Percentiles rank a stretch among this genome's conserved stretches.
These are phyloP conservation scores for Rhinocladiella mackenziei DNA, from an alignment of 2,329 filamentous ascomycete genomes.

Conservation along the genomic window DNA sequence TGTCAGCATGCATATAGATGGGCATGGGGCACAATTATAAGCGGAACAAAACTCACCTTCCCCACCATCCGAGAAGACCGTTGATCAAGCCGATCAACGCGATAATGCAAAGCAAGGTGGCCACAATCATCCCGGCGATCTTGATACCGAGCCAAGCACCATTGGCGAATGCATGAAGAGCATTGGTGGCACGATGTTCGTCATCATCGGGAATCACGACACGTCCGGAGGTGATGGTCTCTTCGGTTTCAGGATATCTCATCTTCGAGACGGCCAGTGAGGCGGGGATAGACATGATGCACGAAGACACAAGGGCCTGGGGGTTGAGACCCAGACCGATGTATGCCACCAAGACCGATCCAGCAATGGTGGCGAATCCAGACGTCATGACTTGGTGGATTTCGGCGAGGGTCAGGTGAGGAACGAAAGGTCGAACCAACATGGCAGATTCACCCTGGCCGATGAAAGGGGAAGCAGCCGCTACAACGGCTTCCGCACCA, in stretches of 20 bases:
- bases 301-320: slow-evolving; percentile 81
- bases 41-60: slow-evolving; percentile 66
- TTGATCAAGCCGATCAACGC: slow-evolving; percentile 70
- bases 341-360: slow-evolving; percentile 80
- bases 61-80: slow-evolving; percentile 79
- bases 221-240: slow-evolving; percentile 75
- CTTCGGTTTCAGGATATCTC: slow-evolving; percentile 82
- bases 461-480: slow-evolving; percentile 88
- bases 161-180: slow-evolving; percentile 78
- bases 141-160: slow-evolving; percentile 83
- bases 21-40: background rate
- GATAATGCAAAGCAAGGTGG: slow-evolving; percentile 78
- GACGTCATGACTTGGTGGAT: slow-evolving; percentile 90
- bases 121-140: slow-evolving; percentile 77
- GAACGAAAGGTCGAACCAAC: slow-evolving; percentile 81
- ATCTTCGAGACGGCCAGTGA: slow-evolving; percentile 86
- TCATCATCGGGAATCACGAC: slow-evolving; percentile 77
- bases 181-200: slow-evolving; percentile 71
- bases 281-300: slow-evolving; percentile 92
- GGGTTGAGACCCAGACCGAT: slow-evolving; percentile 78
- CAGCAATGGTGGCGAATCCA: slow-evolving; percentile 88
- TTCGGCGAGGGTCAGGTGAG: slow-evolving; percentile 80
- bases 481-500: slow-evolving; percentile 88
- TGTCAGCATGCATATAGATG: background rate
- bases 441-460: slow-evolving; percentile 92